Base-by-base conservation (phyloP, 2,329 filamentous ascomycete genomes). In the Microdochium paspali region DNA sequence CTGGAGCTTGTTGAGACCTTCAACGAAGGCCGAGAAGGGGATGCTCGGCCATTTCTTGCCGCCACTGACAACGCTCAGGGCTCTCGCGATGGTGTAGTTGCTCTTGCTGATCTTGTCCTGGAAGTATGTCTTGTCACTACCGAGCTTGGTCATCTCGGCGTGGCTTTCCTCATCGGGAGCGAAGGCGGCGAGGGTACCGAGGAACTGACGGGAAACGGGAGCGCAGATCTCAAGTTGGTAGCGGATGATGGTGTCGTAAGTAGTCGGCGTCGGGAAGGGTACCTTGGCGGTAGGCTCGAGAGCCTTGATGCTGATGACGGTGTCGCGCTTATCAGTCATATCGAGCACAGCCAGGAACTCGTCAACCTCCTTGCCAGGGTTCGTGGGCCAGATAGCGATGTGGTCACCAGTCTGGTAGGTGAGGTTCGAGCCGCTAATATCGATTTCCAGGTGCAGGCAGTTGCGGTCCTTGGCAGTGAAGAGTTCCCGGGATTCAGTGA, bases 141-240 rank as follows among this genome's bases (percentile, higher is more conserved):
- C 93, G 43, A 97, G 80, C 62, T 85, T 89, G 58, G 81, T 79
- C 79, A 97, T 87, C 66, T 96, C 90, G 39, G 85, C 79, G 73
- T 95, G 96, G 65, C 82, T 76, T 12, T 79, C 76, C 47, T 97
- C 90, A 58, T 82, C 85, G 30, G 93, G 91, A 20, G 93, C 84
- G 62, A 98, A 98, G 42, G 89, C 82, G 53, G 91, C 87, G 24
- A 98, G 75, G 21, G 85, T 87, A 39, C 88, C 82, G 49, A 97
- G 73, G 61, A 97, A 95, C 67, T 98, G 93, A 72, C 94, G 91
- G 50, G 93, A 98, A 25, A 98, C 87, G 44, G 93, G 89, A 42
- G 89, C 90, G 64, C 90, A 88, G 54, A 96, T 93, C 70, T 98
- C 94, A 74, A 98, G 85, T 69, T 98, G 91, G 69, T 96, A 98